These are phyloP conservation scores for Pestalotiopsis fici DNA, from an alignment of 2,329 filamentous ascomycete genomes.

Conservation along the genomic window DNA sequence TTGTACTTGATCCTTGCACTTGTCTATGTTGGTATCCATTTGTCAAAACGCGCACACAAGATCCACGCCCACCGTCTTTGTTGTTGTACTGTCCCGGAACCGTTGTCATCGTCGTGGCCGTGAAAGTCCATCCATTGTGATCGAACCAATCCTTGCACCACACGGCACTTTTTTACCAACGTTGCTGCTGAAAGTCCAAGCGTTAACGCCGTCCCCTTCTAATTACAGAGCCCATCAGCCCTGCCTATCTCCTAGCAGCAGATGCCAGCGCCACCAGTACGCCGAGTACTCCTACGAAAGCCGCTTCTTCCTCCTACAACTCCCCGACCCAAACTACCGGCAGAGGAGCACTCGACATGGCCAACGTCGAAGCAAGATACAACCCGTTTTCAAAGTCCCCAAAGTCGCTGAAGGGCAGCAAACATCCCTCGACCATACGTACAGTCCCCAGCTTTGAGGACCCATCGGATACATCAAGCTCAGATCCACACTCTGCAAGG, in stretches of 20 bases:
- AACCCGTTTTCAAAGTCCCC: constrained; percentile 12
- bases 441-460: constrained; percentile 58
- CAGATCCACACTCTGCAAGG: constrained; percentile 38
- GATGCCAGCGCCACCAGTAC: constrained; percentile 1
- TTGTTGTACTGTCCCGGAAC: neutral
- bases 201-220: neutral
- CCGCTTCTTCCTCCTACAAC: neutral
- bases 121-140: neutral
- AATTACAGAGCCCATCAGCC: constrained; percentile 3
- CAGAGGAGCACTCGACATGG: neutral
- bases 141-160: neutral
- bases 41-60: neutral
- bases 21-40: neutral
- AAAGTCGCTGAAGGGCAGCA: constrained; percentile 21
- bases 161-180: neutral
- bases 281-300: neutral
- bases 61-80: neutral
- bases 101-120: neutral
- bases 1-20: neutral
- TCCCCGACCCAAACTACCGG: neutral
- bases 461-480: constrained; percentile 38
- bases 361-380: constrained; percentile 11
- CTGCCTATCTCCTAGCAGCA: constrained; percentile 8
- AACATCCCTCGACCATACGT: constrained; percentile 53
- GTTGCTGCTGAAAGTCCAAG: neutral